Conservation (phyloP, 2,329 filamentous ascomycete species). For the Macrophomina pseudophaseolina region DNA sequence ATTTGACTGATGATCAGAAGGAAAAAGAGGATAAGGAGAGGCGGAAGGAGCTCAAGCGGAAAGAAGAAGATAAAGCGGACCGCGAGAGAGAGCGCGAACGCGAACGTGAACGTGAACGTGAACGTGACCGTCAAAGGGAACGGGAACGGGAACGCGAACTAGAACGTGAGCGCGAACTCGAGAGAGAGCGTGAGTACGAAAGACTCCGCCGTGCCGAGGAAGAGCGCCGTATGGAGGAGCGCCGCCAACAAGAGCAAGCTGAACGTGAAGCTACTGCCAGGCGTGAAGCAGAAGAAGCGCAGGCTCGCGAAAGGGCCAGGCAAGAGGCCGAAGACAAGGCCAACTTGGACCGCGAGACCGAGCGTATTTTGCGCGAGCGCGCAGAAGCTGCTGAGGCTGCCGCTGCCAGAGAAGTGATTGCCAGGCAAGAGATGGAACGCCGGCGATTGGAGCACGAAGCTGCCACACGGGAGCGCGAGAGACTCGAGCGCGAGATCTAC, state of each 20-base stretch:
- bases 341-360: constrained; percentile 37
- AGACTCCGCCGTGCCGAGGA: constrained; percentile 25
- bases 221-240: constrained; percentile 35
- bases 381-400: constrained; percentile 28
- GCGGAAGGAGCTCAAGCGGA: constrained; percentile 38
- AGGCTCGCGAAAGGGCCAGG: constrained; percentile 32
- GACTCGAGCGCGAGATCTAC: constrained; percentile 31
- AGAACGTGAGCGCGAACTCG: constrained; percentile 31
- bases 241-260: constrained; percentile 28
- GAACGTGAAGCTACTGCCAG: constrained; percentile 33
- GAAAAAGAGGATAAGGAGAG: constrained; percentile 52
- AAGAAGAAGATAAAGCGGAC: constrained; percentile 30
- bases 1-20: constrained; percentile 61
- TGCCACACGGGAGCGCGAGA: constrained; percentile 31
- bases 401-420: constrained; percentile 33
- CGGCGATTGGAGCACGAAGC: constrained; percentile 28
- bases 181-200: constrained; percentile 2
- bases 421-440: constrained; percentile 35
- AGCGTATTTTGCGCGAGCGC: constrained; percentile 39
- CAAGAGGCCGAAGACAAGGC: constrained; percentile 33
- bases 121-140: constrained; percentile 30
- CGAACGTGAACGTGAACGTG: constrained; percentile 30
- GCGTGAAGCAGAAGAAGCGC: constrained; percentile 30
- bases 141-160: constrained; percentile 33
- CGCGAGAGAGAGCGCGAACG: constrained; percentile 31